Conservation (phyloP, 331 rosid species). For the Telfairia occidentalis region DNA sequence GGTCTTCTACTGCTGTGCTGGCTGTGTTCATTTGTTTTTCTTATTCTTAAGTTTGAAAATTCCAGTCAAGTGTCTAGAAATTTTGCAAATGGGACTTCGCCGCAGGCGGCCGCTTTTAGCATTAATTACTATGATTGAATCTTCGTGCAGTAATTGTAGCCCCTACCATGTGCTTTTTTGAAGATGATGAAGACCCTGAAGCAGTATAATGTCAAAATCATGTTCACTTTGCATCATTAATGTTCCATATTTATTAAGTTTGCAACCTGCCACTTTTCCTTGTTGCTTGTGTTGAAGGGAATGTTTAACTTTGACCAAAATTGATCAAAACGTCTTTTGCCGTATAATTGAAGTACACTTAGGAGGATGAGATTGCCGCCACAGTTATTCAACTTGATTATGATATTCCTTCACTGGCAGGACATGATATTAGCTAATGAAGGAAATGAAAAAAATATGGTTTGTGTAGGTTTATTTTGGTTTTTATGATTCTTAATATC, state of each 20-base stretch:
- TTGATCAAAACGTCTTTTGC: not conserved
- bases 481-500: not conserved
- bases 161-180: slow-evolving; percentile 2
- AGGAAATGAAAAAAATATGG: not conserved
- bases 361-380: not conserved
- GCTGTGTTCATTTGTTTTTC: not conserved
- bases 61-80: not conserved
- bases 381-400: not conserved
- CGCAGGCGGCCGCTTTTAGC: slow-evolving; percentile 5
- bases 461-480: not conserved
- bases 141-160: not conserved
- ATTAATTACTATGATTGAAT: not conserved
- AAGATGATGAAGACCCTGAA: not conserved
- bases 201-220: not conserved
- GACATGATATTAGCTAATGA: not conserved
- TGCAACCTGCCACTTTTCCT: slow-evolving; percentile 13
- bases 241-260: not conserved
- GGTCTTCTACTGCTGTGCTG: not conserved
- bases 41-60: not conserved
- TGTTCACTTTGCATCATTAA: slow-evolving; percentile 5
- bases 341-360: slow-evolving; percentile 11
- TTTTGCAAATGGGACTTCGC: not conserved
- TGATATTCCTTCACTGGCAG: not conserved
- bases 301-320: slow-evolving; percentile 4
- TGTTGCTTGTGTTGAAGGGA: slow-evolving; percentile 12